A percentile compares a stretch with the other conserved stretches of the same genome.
phyloP scores from a whole-genome alignment of 495 filamentous ascomycete genomes.

The Aspergillus diversus region DNA sequence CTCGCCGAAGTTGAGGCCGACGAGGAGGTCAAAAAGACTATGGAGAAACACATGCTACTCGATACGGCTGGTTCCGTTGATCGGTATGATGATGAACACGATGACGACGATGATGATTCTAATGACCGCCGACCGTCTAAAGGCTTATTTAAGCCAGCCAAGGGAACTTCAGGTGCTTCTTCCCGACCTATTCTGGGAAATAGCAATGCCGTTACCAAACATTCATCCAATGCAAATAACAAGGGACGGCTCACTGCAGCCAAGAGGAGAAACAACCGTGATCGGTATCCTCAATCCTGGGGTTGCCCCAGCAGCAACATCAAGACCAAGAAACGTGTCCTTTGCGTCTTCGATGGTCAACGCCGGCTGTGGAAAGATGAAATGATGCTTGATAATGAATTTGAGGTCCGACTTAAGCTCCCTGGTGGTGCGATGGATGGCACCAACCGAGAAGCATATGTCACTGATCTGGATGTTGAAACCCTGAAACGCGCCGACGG shows the following conservation, averaged over 20 bases:
- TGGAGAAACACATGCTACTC: conserved; percentile 77
- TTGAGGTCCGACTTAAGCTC: conserved; percentile 86
- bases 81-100: conserved; percentile 58
- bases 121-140: conserved; percentile 59
- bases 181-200: conserved; percentile 54
- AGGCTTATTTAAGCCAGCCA: conserved; percentile 46
- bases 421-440: conserved; percentile 64
- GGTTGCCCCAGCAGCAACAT: conserved; percentile 87
- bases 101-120: conserved; percentile 66
- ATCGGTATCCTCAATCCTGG: conserved; percentile 91
- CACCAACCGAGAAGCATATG: conserved; percentile 63
- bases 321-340: conserved; percentile 95
- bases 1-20: conserved; percentile 84
- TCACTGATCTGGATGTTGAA: conserved; percentile 93
- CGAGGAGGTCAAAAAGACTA: conserved; percentile 77
- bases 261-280: conserved; percentile 81
- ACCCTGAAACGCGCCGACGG: conserved; percentile 85
- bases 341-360: conserved; percentile 89
- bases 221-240: conserved; percentile 33
- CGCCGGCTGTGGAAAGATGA: conserved; percentile 95
- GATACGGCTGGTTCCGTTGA: conserved; percentile 55
- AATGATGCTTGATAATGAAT: conserved; percentile 97
- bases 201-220: conserved; percentile 54
- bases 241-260: conserved; percentile 52
- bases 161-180: conserved; percentile 32